Evolutionary conservation across 306 rosid genomes (phyloP).

Genomic region (Geum urbanum): DNA sequence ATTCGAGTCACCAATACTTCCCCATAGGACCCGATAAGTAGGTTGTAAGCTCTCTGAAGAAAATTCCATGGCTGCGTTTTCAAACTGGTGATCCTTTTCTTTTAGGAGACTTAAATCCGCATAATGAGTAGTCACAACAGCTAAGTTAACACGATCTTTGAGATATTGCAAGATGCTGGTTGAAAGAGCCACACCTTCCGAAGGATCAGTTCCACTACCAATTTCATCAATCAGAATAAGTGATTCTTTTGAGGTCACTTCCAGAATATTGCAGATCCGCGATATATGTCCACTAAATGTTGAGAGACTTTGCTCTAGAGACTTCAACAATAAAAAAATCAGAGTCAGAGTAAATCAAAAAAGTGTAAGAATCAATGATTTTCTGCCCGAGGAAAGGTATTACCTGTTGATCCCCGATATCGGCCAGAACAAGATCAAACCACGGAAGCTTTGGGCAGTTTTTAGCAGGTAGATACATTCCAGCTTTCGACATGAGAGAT

Average conservation of each 20-base stretch:
- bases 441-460: slow-evolving; percentile 80
- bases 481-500: slow-evolving; percentile 95
- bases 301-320: slow-evolving; percentile 94
- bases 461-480: slow-evolving; percentile 87
- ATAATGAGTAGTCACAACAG: slow-evolving; percentile 90
- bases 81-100: slow-evolving; percentile 62
- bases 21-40: slow-evolving; percentile 86
- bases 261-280: slow-evolving; percentile 60
- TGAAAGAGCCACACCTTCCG: slow-evolving; percentile 98
- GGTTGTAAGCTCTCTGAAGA: slow-evolving; percentile 71
- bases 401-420: slow-evolving; percentile 99
- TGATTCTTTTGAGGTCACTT: slow-evolving; percentile 66
- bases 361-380: slow-evolving; percentile 31
- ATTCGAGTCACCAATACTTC: slow-evolving; percentile 82
- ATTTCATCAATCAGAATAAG: slow-evolving; percentile 94
- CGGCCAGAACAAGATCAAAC: slow-evolving; percentile 88
- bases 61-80: slow-evolving; percentile 94
- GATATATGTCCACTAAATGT: slow-evolving; percentile 95
- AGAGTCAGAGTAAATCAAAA: slow-evolving; percentile 45
- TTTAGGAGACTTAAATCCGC: slow-evolving; percentile 76
- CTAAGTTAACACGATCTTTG: slow-evolving; percentile 65
- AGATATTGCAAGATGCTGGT: slow-evolving; percentile 78
- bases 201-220: slow-evolving; percentile 96
- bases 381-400: slow-evolving; percentile 30
- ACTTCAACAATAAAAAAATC: slow-evolving; percentile 56